Evolutionary conservation across 768 basidiomycete species (phyloP).

Genomic region (Neoboletus subvelutipes): DNA sequence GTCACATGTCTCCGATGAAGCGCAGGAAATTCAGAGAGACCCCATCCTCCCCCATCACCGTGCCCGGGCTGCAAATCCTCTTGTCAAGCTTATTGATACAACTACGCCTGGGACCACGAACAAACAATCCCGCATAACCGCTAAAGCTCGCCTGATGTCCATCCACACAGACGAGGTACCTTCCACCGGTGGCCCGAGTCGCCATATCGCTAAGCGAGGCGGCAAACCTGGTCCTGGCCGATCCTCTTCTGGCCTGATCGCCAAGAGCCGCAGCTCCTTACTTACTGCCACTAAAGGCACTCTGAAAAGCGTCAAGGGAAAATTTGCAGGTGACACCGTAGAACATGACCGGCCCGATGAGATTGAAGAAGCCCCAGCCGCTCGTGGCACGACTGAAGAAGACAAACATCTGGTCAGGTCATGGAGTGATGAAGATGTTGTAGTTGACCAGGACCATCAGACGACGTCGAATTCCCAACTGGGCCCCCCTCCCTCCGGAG

Average conservation of each 20-base stretch:
- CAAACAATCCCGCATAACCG: constrained; percentile 43
- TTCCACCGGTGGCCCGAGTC: constrained; percentile 12
- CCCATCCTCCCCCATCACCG: constrained; percentile 40
- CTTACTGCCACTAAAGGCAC: constrained; percentile 53
- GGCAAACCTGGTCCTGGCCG: constrained; percentile 51
- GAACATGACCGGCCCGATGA: constrained; percentile 23
- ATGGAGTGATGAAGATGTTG: constrained; percentile 22
- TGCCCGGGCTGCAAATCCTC: constrained; percentile 49
- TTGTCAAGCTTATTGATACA: constrained; percentile 50
- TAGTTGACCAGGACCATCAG: constrained; percentile 8
- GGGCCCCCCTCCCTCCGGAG: constrained; percentile 34
- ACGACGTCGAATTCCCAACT: constrained; percentile 1
- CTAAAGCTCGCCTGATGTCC: constrained; percentile 47
- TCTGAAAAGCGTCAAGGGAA: constrained; percentile 51
- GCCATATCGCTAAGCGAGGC: constrained; percentile 11
- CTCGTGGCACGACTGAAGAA: background rate
- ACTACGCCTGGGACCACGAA: constrained; percentile 22
- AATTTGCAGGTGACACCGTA: constrained; percentile 24
- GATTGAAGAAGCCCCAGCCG: constrained; percentile 12
- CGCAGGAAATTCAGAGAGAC: constrained; percentile 5
- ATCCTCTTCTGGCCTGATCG: constrained; percentile 43
- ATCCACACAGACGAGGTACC: constrained; percentile 8
- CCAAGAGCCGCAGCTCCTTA: constrained; percentile 49
- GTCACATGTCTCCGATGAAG: constrained; percentile 5
- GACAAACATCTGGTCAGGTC: constrained; percentile 11